Conservation (phyloP, 495 filamentous ascomycete genomes). For the Talaromyces trachyspermus region DNA sequence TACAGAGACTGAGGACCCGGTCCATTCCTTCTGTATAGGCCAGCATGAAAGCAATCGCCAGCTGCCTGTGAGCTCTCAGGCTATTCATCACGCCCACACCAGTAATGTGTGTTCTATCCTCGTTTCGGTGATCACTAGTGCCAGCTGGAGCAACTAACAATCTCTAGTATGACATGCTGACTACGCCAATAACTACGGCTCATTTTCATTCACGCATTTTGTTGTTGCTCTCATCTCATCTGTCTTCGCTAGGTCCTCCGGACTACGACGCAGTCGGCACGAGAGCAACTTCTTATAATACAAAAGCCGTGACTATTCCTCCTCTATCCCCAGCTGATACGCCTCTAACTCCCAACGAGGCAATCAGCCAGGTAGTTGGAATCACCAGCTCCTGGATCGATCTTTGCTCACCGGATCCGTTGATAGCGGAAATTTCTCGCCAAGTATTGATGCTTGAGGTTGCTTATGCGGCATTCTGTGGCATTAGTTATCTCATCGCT, state of each 20-base stretch:
- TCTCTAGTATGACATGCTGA: constrained; percentile 84
- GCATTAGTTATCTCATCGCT: constrained; percentile 73
- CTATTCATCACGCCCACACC: constrained; percentile 62
- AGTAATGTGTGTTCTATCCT: constrained; percentile 33
- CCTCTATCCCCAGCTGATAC: constrained; percentile 69
- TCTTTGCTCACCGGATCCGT: constrained; percentile 71
- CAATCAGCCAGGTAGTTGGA: constrained; percentile 62
- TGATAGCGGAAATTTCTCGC: constrained; percentile 73
- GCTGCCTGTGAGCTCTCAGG: constrained; percentile 50
- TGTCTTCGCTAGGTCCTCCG: constrained; percentile 30
- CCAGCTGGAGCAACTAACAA: constrained; percentile 8
- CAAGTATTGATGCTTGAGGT: constrained; percentile 88
- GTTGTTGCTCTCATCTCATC: constrained; percentile 50
- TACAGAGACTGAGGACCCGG: constrained; percentile 44
- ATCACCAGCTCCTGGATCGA: constrained; percentile 86
- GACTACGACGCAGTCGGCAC: constrained; percentile 27
- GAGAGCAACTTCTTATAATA: constrained; percentile 29
- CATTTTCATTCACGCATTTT: constrained; percentile 75
- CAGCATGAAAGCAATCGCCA: constrained; percentile 69
- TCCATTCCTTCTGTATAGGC: constrained; percentile 68
- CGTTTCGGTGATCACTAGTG: not conserved
- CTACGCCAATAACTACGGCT: constrained; percentile 75
- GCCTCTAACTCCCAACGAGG: constrained; percentile 60
- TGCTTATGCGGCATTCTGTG: constrained; percentile 91
- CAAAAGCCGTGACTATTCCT: constrained; percentile 51